phyloP scores from a whole-genome alignment of 805 yeast species.

The Wickerhamiella sorbophila region DNA sequence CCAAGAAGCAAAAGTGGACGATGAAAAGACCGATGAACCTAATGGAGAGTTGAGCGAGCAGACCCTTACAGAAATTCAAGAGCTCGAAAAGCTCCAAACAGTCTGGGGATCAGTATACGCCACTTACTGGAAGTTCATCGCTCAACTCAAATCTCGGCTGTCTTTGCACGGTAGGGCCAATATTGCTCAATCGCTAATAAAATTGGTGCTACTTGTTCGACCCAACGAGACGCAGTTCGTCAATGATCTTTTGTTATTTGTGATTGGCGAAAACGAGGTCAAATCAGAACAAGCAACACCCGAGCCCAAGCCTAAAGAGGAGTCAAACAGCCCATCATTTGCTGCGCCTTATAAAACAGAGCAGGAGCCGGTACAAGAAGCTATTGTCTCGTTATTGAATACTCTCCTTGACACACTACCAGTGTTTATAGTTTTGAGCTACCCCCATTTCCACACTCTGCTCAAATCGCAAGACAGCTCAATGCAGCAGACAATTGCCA shows the following conservation, averaged over 20 bases:
- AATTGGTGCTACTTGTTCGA: constrained; percentile 5
- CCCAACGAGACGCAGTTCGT: constrained; percentile 2
- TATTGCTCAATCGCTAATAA: constrained; percentile 6
- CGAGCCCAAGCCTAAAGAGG: too few relatives aligned
- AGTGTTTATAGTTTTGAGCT: constrained; percentile 23
- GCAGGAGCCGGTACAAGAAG: constrained; percentile 12
- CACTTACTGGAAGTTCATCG: constrained; percentile 7
- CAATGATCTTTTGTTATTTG: constrained; percentile 6
- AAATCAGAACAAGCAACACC: background rate
- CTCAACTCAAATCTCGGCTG: constrained; percentile 16
- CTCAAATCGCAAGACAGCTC: constrained; percentile 37
- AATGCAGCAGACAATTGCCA: constrained; percentile 44
- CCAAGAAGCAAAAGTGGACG: too few relatives aligned
- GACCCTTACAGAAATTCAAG: too few relatives aligned
- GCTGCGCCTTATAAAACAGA: background rate
- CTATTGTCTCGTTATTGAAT: constrained; percentile 20
- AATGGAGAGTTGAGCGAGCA: too few relatives aligned
- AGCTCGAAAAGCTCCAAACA: too few relatives aligned
- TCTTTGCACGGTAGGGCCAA: constrained; percentile 6
- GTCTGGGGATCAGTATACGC: too few relatives aligned
- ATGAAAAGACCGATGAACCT: too few relatives aligned
- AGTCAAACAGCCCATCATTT: background rate
- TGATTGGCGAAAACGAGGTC: constrained; percentile 3
- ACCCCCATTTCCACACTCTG: constrained; percentile 40
- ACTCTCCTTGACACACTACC: constrained; percentile 23